A percentile compares a stretch with the other conserved stretches of the same genome.
These are phyloP conservation scores for Apiospora phragmitis DNA, from an alignment of 2,329 filamentous ascomycete genomes.

Conservation along the genomic window DNA sequence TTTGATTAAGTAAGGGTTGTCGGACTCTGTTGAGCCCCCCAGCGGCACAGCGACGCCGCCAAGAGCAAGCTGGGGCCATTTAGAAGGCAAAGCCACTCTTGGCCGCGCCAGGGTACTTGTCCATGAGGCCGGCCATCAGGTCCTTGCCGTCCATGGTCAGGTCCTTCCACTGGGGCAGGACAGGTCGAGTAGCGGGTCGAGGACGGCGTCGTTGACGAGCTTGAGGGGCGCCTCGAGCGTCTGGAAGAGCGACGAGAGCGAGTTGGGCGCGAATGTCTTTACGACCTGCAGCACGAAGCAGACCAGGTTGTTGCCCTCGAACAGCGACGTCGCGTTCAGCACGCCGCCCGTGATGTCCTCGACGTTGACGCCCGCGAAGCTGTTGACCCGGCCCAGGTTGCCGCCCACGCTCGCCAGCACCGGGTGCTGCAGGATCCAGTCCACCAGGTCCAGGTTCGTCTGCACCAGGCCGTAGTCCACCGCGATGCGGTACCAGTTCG, in stretches of 20 bases:
- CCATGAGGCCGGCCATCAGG: slow-evolving; percentile 16
- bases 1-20: neutral
- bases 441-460: slow-evolving; percentile 39
- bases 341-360: slow-evolving; percentile 44
- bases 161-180: slow-evolving; percentile 31
- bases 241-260: slow-evolving; percentile 38
- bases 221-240: slow-evolving; percentile 32
- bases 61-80: neutral
- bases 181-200: slow-evolving; percentile 26
- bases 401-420: slow-evolving; percentile 49
- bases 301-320: slow-evolving; percentile 47
- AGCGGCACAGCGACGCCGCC: neutral
- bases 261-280: slow-evolving; percentile 42
- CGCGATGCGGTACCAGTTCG: slow-evolving; percentile 50
- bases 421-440: slow-evolving; percentile 39
- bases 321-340: slow-evolving; percentile 40
- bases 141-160: slow-evolving; percentile 26
- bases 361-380: slow-evolving; percentile 48
- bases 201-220: slow-evolving; percentile 35
- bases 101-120: slow-evolving; percentile 21
- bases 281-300: slow-evolving; percentile 40
- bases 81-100: slow-evolving; percentile 18
- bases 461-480: slow-evolving; percentile 48
- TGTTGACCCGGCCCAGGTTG: slow-evolving; percentile 51
- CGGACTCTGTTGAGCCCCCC: neutral